Base-by-base conservation (phyloP, 2,329 filamentous ascomycete genomes). In the Paracoccidioides lutzii region DNA sequence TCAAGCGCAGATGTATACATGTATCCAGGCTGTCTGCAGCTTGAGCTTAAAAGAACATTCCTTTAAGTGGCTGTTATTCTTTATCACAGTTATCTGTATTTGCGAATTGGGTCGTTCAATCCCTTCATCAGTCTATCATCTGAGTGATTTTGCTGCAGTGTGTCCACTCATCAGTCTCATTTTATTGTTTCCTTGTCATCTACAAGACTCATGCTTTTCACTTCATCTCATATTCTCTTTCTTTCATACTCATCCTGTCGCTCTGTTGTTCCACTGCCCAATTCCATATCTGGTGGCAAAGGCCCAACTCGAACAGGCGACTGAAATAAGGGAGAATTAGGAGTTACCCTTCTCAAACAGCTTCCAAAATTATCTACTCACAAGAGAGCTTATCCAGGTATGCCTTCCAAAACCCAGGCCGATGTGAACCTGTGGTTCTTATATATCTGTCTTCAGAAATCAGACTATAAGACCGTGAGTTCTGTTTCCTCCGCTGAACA, bases 351-450 rank as follows among this genome's bases (percentile, higher is more conserved):
- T 15, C 15, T 10, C 4, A 33, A 52, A 33, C n/a, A 9, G 5
- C 10, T 2, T 42, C 49, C 12, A 7, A 10, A 40, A n/a, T 32
- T 6, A 7, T 41, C 10, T n/a, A 2, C 37, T 41, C 14, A 52
- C 12, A 33, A 42, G 12, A 42, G 49, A 15, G 10, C 33, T 52
- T 55, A 15, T 59, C 52, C 54, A 58, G 58, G 56, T 49, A 73
- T 73, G 71, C 66, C 70, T 52, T 67, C 68, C 14, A 71, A 70
- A 56, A 66, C 68, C 28, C 67, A 69, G 57, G 61, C 69, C 3
- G 69, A 73, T 48, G 68, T 69, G 53, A 71, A 68, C 56, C 61
- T 73, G 33, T 65, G 66, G 61, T 75, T 76, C 58, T 65, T 76
- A 32, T 75, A 72, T 60, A 64, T 69, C 35, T 75, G 71, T 59